These are phyloP conservation scores for Oryza meyeriana DNA, from an alignment of 176 grass and related monocot species.

Conservation along the genomic window DNA sequence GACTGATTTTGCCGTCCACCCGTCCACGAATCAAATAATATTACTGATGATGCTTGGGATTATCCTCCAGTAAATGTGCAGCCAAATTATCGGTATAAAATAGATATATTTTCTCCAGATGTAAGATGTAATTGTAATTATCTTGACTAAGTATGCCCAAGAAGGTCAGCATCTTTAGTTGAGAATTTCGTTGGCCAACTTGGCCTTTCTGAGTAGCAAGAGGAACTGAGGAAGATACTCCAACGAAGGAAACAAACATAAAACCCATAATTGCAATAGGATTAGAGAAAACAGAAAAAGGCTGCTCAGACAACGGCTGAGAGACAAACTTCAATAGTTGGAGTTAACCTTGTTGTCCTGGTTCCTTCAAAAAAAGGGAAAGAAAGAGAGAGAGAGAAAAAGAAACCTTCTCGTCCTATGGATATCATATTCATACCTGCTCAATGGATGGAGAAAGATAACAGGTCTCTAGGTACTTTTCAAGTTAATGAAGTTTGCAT, in stretches of 20 bases:
- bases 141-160: background rate
- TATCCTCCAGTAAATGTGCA: background rate
- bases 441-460: background rate
- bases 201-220: background rate
- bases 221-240: background rate
- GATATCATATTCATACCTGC: background rate
- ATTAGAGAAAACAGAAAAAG: background rate
- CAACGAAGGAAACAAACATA: background rate
- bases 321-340: background rate
- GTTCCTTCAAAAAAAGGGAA: no score
- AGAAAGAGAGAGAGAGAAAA: no score
- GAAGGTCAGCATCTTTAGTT: background rate
- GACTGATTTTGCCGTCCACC: background rate
- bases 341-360: background rate
- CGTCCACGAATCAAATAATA: no score
- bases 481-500: background rate
- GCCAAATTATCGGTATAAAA: no score
- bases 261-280: background rate
- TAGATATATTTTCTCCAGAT: no score
- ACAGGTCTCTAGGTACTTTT: background rate
- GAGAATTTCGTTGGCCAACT: background rate
- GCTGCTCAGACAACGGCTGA: background rate
- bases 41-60: background rate
- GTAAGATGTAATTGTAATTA: no score
- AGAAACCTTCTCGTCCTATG: no score